phyloP scores from a whole-genome alignment of 129 eudicot species.

The Tagetes erecta region DNA sequence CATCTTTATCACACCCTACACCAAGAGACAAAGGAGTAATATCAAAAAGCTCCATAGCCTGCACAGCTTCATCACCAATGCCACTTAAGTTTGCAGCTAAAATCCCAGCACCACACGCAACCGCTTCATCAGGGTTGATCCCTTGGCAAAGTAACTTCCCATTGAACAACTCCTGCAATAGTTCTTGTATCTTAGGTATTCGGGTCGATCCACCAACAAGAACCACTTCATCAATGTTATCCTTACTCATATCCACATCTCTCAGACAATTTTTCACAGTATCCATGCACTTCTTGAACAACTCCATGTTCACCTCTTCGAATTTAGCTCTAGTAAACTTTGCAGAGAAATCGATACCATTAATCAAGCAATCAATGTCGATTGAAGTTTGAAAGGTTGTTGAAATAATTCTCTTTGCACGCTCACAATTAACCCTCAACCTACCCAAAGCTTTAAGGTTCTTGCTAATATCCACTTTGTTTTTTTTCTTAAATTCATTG shows the following conservation, averaged over 20 bases:
- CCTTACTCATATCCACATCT: conserved; percentile 9
- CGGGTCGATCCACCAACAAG: conserved; percentile 37
- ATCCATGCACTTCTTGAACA: conserved; percentile 20
- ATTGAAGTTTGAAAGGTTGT: conserved; percentile 17
- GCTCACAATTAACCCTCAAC: conserved; percentile 37
- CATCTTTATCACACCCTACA: background rate
- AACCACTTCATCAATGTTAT: conserved; percentile 29
- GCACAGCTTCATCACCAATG: conserved; percentile 22
- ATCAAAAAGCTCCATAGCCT: conserved; percentile 21
- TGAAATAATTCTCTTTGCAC: conserved; percentile 30
- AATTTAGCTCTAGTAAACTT: conserved; percentile 16
- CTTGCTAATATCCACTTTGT: conserved; percentile 24
- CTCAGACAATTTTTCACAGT: conserved; percentile 7
- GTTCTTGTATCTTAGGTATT: conserved; percentile 29
- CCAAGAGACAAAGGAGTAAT: conserved; percentile 35
- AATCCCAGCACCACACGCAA: conserved; percentile 31
- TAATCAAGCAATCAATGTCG: conserved; percentile 25
- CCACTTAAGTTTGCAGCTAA: conserved; percentile 32
- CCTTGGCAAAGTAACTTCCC: conserved; percentile 18
- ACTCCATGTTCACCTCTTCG: conserved; percentile 26
- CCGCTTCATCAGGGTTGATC: conserved; percentile 37
- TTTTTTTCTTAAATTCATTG: conserved; percentile 22
- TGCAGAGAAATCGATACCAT: conserved; percentile 20
- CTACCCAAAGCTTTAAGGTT: conserved; percentile 29
- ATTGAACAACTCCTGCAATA: conserved; percentile 27